Conservation (phyloP, 1,139 yeast genomes). For the Waltiozyma sp. region DNA sequence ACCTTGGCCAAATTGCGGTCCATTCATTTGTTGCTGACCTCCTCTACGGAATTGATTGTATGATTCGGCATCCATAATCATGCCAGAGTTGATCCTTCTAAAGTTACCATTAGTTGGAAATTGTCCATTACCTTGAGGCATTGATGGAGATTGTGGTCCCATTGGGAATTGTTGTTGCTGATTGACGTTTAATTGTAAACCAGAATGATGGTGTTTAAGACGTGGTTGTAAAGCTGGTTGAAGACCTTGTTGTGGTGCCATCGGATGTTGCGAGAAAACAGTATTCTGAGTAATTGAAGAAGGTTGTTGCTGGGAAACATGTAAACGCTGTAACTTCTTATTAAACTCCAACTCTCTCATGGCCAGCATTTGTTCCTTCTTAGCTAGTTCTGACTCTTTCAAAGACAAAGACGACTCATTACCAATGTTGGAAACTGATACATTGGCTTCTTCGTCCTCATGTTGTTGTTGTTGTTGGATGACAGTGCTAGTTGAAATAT, state of each 20-base stretch:
- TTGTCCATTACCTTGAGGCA: not conserved
- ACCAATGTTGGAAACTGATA: not conserved
- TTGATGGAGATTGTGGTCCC: not conserved
- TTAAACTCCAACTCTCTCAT: slow-evolving; percentile 30
- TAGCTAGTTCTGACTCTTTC: slow-evolving; percentile 32
- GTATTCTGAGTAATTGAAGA: slow-evolving; percentile 1
- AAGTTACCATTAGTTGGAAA: not conserved
- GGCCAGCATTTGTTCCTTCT: slow-evolving; percentile 33
- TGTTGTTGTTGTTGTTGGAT: not conserved
- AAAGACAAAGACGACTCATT: slow-evolving; percentile 1
- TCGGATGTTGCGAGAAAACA: not conserved
- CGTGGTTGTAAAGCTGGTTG: slow-evolving; percentile 1
- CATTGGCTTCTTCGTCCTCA: slow-evolving; percentile 1
- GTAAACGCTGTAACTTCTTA: slow-evolving; percentile 17
- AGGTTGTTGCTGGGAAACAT: not conserved
- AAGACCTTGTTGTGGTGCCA: not conserved
- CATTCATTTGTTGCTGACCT: not conserved
- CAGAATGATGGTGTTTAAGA: not conserved
- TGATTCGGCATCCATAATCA: slow-evolving; percentile 3
- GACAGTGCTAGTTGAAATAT: not conserved
- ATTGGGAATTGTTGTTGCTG: not conserved
- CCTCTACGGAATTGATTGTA: not conserved
- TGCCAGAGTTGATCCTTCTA: slow-evolving; percentile 9
- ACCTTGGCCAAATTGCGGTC: not conserved
- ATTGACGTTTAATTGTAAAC: not conserved